Base-by-base conservation (phyloP, 1,284 basidiomycete species). In the Moesziomyces antarcticus region DNA sequence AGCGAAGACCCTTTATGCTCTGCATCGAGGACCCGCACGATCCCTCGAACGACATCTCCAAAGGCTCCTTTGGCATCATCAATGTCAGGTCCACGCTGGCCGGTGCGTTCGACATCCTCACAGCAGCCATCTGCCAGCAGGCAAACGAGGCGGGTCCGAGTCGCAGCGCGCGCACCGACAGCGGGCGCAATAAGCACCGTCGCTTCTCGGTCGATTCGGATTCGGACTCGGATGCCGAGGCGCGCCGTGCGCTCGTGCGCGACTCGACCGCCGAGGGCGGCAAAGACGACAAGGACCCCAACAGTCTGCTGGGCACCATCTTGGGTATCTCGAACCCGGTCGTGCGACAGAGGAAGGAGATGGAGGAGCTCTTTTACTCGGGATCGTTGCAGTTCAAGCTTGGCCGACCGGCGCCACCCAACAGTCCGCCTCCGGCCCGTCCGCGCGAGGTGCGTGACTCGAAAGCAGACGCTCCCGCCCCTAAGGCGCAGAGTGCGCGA, bases 1-100 rank as follows among this genome's bases (percentile, higher is more conserved):
- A 58, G 27, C 56, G 84, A 22, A 88, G 89, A 83, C 86, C 87
- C 16, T 88, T 88, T 67, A 85, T 93, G 71, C 86, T 99, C 49
- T 91, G 90, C 21, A 92, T 99, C 44, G 95, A 99, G 85, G 96
- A 99, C 85, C 96, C 96, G n/a, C 91, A 91, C 27, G 94, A 98
- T 85, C 85, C 89, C 18, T 87, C 90, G 41, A 98, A 98, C 83
- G 96, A 99, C 85, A 93, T 99, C 42, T 93, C 94, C 0, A 89
- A 88, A 50, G 93, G 93, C 3, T 94, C 94, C 0, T 96, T 90
- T 84, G 90, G 90, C 24, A 93, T 98, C 68, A 86, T 88, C 35
- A 90, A 90, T 78, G 93, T 98, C 46, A 89, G 91, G 21, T 89
- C 90, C 56, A 92, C 93, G 0, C 87, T 98, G 57, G 90, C 91